Base-by-base conservation (phyloP, 352 stramenopile species). In the Blastocystis sp. region DNA sequence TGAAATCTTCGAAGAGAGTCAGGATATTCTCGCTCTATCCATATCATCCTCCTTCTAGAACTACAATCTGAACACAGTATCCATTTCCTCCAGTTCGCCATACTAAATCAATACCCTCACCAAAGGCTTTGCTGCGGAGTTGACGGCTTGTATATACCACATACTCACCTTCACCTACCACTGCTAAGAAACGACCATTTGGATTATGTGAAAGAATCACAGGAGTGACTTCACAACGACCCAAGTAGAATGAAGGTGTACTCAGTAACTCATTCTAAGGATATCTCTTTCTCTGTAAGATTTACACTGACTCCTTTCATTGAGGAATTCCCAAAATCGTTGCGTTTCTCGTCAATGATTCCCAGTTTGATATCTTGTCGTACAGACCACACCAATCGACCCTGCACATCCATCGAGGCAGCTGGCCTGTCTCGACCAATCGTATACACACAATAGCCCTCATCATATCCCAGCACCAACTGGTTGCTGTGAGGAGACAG, bases 121-220 rank as follows among this genome's bases (percentile, higher is more conserved):
- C 97, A 89, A 98, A 99, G 0, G 66, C 87, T 75, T 92, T 92
- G 89, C 95, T 96, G 58, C 94, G 91, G 57, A 96, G 88, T 87
- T 94, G 93, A 91, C 98, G 95, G 6, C 95, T 94, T 24, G 97
- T 99, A 91, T 99, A 99, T 89, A 99, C 98, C 88, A 99, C 98
- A 91, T 98, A 99, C 91, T 99, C 97, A 56, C 96, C 96, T 90
- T 99, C 97, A 24, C 96, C 97, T 88, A 95, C 98, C n/a, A 99
- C 95, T 35, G 96, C 94, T 32, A 99, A 92, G 90, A 98, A 99
- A 58, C 95, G 94, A 4, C 97, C 96, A 88, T 99, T 99, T 90
- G 93, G 97, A 92, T 99, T 99, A 91, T 99, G 96, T 88, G 93
- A 92, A 37, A 99, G 92, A 87, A 93, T 94, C 89, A 98, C 95